Evolutionary conservation across 331 rosid genomes (phyloP), one percentile per base, ranked within the genome.

Genomic region (Rosa hybrid): DNA sequence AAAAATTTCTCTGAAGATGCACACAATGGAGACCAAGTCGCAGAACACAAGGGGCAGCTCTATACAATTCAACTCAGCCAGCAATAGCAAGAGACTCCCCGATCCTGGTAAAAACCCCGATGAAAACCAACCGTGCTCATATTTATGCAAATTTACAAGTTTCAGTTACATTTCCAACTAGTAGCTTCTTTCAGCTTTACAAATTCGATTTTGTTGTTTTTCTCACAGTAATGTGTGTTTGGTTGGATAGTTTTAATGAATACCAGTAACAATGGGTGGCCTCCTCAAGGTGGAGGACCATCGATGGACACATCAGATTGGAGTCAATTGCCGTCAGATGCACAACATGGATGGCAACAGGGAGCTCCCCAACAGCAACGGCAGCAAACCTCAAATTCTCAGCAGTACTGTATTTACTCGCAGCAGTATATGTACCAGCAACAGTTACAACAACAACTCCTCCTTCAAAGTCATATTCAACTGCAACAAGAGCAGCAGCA

Each of bases 321-420:
- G 39, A 34, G 39, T 34, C 39, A 34, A 34, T 34, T 34, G 62
- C 12, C 8, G 8, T 21, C 11, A 56, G 62, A 77, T 90, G 82
- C 86, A 75, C 46, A 34, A 34, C 4, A 34, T 34, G 97, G 92
- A 83, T 88, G 96, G 90, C 98, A 88, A 86, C 95, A 88, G 75
- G 92, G 72, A 77, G 85, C 75, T 82, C 79, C 97, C 42, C 92
- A 87, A 71, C 97, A 88, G 77, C 97, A 87, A 68, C 96, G 85
- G 70, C 92, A 87, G 69, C 97, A 89, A 80, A 34, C 39, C 39
- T 34, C 39, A 3, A 34, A 34, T 34, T 34, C 39, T 34, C 4
- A 34, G 39, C 39, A 34, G 4, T 34, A 34, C 39, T 34, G 3
- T 34, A 3, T 34, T 34, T 34, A 34, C 39, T 34, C 39, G 39